phyloP scores from a whole-genome alignment of 495 filamentous ascomycete genomes.

The Penicillium riverlandense region DNA sequence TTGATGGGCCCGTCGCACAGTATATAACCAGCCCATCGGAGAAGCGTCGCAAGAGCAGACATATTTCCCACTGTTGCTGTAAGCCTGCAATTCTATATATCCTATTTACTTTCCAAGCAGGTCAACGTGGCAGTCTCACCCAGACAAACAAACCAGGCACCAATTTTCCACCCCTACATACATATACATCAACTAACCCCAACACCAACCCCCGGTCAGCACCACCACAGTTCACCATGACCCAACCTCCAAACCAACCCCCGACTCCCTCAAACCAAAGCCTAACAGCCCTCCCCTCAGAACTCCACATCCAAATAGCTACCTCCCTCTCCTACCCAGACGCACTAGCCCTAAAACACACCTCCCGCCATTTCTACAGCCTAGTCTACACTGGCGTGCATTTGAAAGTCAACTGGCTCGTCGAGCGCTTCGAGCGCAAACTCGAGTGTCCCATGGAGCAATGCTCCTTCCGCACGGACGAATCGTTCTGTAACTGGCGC shows the following conservation, averaged over 20 bases:
- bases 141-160: slow-evolving; percentile 1
- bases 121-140: not conserved
- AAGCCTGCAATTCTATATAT: too few relatives aligned
- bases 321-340: slow-evolving; percentile 67
- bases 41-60: too few relatives aligned
- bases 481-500: slow-evolving; percentile 34
- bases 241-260: not conserved
- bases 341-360: slow-evolving; percentile 64
- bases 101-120: not conserved
- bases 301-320: slow-evolving; percentile 71
- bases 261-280: not conserved
- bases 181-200: not conserved
- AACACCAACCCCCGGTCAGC: too few relatives aligned
- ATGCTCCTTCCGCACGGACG: slow-evolving; percentile 40
- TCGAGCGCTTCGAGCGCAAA: slow-evolving; percentile 46
- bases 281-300: slow-evolving; percentile 48
- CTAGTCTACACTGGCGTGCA: slow-evolving; percentile 58
- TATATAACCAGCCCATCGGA: too few relatives aligned
- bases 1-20: too few relatives aligned
- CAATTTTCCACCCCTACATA: slow-evolving; percentile 1
- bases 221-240: too few relatives aligned
- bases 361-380: slow-evolving; percentile 52
- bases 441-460: slow-evolving; percentile 43
- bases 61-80: too few relatives aligned
- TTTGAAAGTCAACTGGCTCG: slow-evolving; percentile 61